These are phyloP conservation scores for Globisporangium megalacanthum DNA, from an alignment of 352 stramenopile genomes.

Conservation along the genomic window DNA sequence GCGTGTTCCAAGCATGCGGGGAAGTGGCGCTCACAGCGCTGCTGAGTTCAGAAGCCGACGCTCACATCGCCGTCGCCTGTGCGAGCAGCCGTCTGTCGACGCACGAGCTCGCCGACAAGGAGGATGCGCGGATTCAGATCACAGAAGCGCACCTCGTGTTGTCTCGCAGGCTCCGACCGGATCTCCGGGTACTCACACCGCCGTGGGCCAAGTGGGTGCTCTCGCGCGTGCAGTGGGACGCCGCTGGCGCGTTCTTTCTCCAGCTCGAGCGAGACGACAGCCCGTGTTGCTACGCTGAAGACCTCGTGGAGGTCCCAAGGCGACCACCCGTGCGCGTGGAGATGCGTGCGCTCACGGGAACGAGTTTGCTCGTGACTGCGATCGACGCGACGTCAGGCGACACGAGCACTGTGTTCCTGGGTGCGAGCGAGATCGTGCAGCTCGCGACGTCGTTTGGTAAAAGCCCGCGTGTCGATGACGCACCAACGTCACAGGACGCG, in stretches of 20 bases:
- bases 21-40: conserved; percentile 25
- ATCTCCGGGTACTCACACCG: conserved; percentile 27
- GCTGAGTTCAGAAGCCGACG: conserved; percentile 29
- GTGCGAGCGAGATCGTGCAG: conserved; percentile 4
- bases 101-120: background rate
- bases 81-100: background rate
- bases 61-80: conserved; percentile 14
- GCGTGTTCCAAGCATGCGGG: conserved; percentile 5
- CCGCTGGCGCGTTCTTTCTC: conserved; percentile 16
- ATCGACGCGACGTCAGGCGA: conserved; percentile 2
- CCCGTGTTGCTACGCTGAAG: conserved; percentile 16
- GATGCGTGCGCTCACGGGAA: conserved; percentile 17
- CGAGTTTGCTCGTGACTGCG: conserved; percentile 21
- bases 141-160: conserved; percentile 15
- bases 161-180: conserved; percentile 21
- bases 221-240: conserved; percentile 21
- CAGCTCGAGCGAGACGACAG: conserved; percentile 19
- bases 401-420: conserved; percentile 13
- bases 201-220: conserved; percentile 37
- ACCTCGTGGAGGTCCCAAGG: conserved; percentile 9
- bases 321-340: conserved; percentile 11
- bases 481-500: background rate
- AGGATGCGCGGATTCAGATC: conserved; percentile 8
- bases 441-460: conserved; percentile 1
- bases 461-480: no score